These are phyloP conservation scores for Pythium chondricola DNA, from an alignment of 352 stramenopile genomes.

Conservation along the genomic window DNA sequence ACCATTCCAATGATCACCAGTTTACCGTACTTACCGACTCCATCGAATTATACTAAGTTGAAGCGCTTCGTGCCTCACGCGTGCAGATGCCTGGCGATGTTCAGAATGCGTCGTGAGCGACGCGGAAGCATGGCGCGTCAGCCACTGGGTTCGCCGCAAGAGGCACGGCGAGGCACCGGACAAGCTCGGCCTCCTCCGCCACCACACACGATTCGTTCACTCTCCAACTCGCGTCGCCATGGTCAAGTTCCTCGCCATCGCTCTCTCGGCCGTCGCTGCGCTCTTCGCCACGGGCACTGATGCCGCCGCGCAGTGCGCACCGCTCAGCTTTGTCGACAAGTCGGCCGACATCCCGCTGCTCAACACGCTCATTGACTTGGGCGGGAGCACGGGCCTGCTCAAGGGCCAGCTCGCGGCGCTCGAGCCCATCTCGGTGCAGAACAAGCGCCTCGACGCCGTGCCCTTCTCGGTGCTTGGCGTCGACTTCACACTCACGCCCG, in stretches of 20 bases:
- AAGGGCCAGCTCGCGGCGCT: slow-evolving; percentile 18
- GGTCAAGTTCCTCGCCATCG: slow-evolving; percentile 32
- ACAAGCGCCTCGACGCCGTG: slow-evolving; percentile 36
- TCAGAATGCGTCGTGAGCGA: no score
- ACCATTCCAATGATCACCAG: no score
- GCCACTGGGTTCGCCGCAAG: no score
- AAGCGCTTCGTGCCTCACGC: no score
- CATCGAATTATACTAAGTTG: no score
- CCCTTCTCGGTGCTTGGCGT: slow-evolving; percentile 44
- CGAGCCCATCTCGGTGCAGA: slow-evolving; percentile 30
- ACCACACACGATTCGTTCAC: no score
- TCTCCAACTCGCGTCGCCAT: slow-evolving; percentile 23
- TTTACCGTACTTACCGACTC: no score
- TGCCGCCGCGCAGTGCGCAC: slow-evolving; percentile 27
- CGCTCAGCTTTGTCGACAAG: slow-evolving; percentile 36
- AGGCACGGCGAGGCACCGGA: no score
- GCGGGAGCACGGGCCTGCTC: slow-evolving; percentile 17
- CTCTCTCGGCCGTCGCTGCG: slow-evolving; percentile 16
- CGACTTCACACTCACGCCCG: slow-evolving; percentile 44
- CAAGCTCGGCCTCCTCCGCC: no score
- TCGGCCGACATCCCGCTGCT: slow-evolving; percentile 35
- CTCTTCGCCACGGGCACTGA: slow-evolving; percentile 10
- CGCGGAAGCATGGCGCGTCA: no score
- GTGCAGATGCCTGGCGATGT: no score
- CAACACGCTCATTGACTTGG: slow-evolving; percentile 41